Conservation (phyloP, 495 filamentous ascomycete genomes). For the Penicillium paradoxum region DNA sequence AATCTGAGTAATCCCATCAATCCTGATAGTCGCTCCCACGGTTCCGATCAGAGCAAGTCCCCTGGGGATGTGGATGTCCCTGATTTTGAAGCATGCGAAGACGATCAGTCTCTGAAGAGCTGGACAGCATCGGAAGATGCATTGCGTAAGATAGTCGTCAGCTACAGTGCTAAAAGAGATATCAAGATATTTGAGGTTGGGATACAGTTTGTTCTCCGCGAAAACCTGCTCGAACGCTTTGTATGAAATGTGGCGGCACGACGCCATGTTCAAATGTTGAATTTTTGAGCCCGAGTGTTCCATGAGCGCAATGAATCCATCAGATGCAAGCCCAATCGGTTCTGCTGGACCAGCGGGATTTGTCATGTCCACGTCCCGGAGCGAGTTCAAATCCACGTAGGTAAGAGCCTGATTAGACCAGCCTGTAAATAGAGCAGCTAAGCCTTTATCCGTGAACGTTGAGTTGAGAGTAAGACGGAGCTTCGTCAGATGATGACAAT, state of each 20-base stretch:
- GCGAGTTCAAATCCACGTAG: constrained; percentile 67
- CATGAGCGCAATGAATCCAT: constrained; percentile 76
- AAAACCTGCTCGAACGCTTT: constrained; percentile 70
- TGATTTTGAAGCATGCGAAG: constrained; percentile 79
- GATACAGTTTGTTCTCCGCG: constrained; percentile 53
- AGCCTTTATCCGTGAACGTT: constrained; percentile 65
- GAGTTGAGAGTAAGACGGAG: constrained; percentile 73
- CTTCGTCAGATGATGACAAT: constrained; percentile 63
- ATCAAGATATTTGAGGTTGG: constrained; percentile 62
- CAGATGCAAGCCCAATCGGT: constrained; percentile 62
- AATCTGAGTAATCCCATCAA: constrained; percentile 42
- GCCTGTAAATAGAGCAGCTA: constrained; percentile 60
- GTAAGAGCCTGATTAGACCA: constrained; percentile 69
- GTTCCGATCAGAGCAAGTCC: constrained; percentile 71
- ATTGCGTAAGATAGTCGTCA: constrained; percentile 67
- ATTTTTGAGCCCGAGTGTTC: constrained; percentile 66
- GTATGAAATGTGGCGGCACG: constrained; percentile 70
- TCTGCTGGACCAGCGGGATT: constrained; percentile 56
- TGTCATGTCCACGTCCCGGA: constrained; percentile 65
- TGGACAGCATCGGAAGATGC: constrained; percentile 72
- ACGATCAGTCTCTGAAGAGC: constrained; percentile 66
- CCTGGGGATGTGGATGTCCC: constrained; percentile 61
- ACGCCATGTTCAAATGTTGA: constrained; percentile 62
- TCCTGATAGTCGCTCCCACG: constrained; percentile 34
- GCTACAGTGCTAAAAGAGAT: constrained; percentile 71